Evolutionary conservation across 768 basidiomycete species (phyloP).

Genomic region (Hypsizygus marmoreus): DNA sequence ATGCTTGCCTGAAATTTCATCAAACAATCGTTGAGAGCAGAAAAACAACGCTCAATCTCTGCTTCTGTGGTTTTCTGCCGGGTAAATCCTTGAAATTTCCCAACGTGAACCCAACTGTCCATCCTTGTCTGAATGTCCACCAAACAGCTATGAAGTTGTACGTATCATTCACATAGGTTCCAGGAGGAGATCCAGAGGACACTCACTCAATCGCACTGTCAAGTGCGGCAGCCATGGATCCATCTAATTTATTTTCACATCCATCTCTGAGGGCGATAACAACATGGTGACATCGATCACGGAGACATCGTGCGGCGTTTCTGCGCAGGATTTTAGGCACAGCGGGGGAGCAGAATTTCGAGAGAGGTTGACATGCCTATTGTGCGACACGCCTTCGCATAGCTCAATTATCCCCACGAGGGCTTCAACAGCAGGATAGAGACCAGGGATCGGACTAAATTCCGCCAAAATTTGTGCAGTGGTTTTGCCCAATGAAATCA

Average conservation of each 20-base stretch:
- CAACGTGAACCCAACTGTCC: conserved; percentile 44
- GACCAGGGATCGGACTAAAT: conserved; percentile 49
- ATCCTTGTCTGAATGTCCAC: conserved; percentile 39
- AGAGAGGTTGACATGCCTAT: conserved; percentile 37
- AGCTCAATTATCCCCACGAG: conserved; percentile 45
- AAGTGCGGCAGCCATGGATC: conserved; percentile 32
- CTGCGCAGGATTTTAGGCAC: conserved; percentile 26
- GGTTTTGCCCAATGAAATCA: conserved; percentile 34
- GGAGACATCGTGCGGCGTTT: conserved; percentile 43
- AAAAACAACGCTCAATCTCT: conserved; percentile 49
- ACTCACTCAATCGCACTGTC: conserved; percentile 30
- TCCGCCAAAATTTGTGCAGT: conserved; percentile 48
- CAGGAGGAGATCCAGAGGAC: neutral
- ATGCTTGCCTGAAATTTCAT: conserved; percentile 44
- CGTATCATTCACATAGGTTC: neutral
- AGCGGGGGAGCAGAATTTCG: neutral
- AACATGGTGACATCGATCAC: conserved; percentile 47
- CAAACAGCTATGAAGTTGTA: conserved; percentile 26
- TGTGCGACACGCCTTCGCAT: conserved; percentile 48
- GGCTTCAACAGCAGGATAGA: conserved; percentile 42
- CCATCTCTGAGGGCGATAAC: conserved; percentile 39
- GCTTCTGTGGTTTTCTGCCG: conserved; percentile 25
- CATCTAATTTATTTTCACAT: conserved; percentile 31
- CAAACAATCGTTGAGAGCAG: conserved; percentile 46
- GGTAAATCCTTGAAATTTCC: conserved; percentile 42